These are phyloP conservation scores for Penicillium hordei DNA, from an alignment of 2,329 filamentous ascomycete species.

Conservation along the genomic window DNA sequence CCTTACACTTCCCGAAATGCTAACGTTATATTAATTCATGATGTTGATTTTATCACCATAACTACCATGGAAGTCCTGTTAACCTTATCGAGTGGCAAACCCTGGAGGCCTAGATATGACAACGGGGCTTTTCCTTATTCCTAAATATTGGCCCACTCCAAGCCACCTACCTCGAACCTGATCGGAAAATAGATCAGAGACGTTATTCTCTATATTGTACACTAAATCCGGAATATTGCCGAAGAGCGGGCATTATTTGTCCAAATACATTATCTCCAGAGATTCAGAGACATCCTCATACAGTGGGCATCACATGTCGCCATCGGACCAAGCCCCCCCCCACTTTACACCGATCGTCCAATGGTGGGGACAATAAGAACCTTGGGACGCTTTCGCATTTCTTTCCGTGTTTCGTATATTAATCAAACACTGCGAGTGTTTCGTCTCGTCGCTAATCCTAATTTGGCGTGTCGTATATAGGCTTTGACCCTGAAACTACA, in stretches of 20 bases:
- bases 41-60: background rate
- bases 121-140: background rate
- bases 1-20: background rate
- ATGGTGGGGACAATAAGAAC: conserved; percentile 2
- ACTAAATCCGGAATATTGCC: background rate
- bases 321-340: background rate
- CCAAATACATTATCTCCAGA: background rate
- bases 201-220: background rate
- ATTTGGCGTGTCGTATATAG: background rate
- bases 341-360: conserved; percentile 3
- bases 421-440: background rate
- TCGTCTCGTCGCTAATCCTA: background rate
- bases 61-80: conserved; percentile 1
- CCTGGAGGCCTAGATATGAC: background rate
- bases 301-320: background rate
- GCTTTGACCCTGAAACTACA: conserved; percentile 3
- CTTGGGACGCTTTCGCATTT: background rate
- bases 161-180: background rate
- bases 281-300: background rate
- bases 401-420: background rate
- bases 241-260: background rate
- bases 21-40: background rate
- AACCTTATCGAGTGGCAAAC: conserved; percentile 4
- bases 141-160: background rate
- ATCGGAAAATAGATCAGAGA: background rate